These are phyloP conservation scores for Trichoderma gamsii DNA, from an alignment of 495 filamentous ascomycete genomes.

Conservation along the genomic window DNA sequence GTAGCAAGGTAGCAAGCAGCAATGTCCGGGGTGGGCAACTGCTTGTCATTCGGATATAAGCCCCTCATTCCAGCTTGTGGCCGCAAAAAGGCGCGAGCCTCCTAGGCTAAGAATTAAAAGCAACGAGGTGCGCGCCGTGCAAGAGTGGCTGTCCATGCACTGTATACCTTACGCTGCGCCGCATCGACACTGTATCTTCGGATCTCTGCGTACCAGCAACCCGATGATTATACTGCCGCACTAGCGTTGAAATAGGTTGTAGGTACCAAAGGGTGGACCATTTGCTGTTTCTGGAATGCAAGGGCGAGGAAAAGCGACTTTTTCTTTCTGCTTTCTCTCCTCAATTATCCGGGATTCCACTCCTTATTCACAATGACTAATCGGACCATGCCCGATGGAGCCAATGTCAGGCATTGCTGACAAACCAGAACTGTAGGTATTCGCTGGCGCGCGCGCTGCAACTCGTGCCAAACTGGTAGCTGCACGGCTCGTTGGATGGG, in stretches of 20 bases:
- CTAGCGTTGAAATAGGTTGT: not conserved
- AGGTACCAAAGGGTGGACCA: not conserved
- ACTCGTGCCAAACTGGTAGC: too few species aligned
- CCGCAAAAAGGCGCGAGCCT: not conserved
- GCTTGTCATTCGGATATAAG: not conserved
- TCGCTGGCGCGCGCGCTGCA: too few species aligned
- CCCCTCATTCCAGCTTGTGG: constrained; percentile 6
- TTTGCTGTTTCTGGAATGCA: constrained; percentile 1
- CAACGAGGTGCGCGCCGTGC: too few species aligned
- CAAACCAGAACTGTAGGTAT: not conserved
- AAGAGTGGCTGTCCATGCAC: too few species aligned
- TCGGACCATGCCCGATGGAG: not conserved
- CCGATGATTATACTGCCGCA: not conserved
- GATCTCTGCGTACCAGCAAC: too few species aligned
- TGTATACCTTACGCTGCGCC: too few species aligned
- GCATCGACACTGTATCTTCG: too few species aligned
- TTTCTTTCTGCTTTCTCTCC: not conserved
- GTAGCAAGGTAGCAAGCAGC: too few species aligned
- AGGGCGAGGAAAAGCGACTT: too few species aligned
- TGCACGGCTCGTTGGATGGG: too few species aligned
- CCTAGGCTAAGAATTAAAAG: not conserved
- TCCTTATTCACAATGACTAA: not conserved
- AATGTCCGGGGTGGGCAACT: too few species aligned
- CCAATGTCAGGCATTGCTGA: not conserved
- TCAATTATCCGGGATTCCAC: not conserved